These are phyloP conservation scores for Annulohypoxylon stygium DNA, from an alignment of 495 filamentous ascomycete species.

Conservation along the genomic window DNA sequence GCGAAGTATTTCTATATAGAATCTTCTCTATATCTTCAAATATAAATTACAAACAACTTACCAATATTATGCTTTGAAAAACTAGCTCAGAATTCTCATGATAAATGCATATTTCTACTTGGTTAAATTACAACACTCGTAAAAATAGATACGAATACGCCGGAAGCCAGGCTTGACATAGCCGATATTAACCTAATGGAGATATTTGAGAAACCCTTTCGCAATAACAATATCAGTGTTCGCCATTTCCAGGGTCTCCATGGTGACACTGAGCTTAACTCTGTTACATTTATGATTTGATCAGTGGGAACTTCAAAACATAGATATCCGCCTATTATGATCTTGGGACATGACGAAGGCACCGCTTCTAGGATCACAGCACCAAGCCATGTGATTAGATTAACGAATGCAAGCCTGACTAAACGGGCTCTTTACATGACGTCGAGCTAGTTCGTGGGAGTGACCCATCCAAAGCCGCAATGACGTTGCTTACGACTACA, in stretches of 20 bases:
- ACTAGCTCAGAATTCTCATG: neutral
- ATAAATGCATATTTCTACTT: neutral
- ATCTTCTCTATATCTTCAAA: neutral
- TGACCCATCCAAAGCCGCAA: neutral
- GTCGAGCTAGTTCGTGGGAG: neutral
- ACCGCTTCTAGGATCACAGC: neutral
- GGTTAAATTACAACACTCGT: no score
- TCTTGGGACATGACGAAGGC: neutral
- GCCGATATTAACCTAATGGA: no score
- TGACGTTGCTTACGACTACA: slow-evolving; percentile 1
- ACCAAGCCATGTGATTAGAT: neutral
- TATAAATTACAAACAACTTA: neutral
- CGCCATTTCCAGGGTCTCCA: no score
- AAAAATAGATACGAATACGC: no score
- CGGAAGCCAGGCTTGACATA: no score
- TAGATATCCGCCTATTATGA: no score
- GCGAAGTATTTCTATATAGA: neutral
- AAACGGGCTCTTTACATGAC: neutral
- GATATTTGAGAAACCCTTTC: no score
- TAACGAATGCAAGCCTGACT: neutral
- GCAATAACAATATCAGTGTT: no score
- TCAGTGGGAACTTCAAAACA: no score
- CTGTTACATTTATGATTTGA: no score
- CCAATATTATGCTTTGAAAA: neutral
- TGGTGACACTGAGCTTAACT: no score